Percentiles rank a stretch among this genome's conserved stretches.
phyloP scores from a whole-genome alignment of 768 basidiomycete species.

The Xerocomus spinulosus region DNA sequence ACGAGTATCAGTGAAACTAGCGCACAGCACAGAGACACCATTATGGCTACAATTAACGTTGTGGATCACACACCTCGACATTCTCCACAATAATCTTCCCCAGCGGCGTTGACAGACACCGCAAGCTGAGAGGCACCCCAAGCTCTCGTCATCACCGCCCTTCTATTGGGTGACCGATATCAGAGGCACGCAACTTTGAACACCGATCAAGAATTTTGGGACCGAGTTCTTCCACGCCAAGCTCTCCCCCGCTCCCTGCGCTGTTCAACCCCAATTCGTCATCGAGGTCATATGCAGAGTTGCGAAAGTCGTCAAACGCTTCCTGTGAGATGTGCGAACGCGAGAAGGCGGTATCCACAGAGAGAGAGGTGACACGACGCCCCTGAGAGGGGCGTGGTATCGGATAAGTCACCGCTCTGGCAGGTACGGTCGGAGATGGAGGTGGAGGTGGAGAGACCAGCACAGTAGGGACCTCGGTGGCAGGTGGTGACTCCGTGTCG shows the following conservation, averaged over 20 bases:
- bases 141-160: constrained; percentile 14
- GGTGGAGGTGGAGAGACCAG: not conserved
- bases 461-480: not conserved
- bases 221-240: not conserved
- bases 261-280: constrained; percentile 24
- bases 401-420: not conserved
- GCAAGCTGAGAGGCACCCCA: not conserved
- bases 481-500: not conserved
- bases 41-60: no score
- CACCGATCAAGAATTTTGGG: no score
- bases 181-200: not conserved
- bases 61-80: constrained; percentile 1
- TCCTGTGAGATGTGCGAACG: constrained; percentile 25
- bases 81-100: not conserved
- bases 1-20: not conserved
- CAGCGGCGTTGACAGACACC: not conserved
- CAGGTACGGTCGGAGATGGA: not conserved
- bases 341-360: constrained; percentile 20
- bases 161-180: not conserved
- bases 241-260: constrained; percentile 1
- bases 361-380: constrained; percentile 20
- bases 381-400: constrained; percentile 7
- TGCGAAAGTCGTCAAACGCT: constrained; percentile 17
- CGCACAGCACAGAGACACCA: not conserved
- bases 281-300: constrained; percentile 26